These are phyloP conservation scores for Magnaporthiopsis rhizophila DNA, from an alignment of 2,329 filamentous ascomycete genomes.

Conservation along the genomic window DNA sequence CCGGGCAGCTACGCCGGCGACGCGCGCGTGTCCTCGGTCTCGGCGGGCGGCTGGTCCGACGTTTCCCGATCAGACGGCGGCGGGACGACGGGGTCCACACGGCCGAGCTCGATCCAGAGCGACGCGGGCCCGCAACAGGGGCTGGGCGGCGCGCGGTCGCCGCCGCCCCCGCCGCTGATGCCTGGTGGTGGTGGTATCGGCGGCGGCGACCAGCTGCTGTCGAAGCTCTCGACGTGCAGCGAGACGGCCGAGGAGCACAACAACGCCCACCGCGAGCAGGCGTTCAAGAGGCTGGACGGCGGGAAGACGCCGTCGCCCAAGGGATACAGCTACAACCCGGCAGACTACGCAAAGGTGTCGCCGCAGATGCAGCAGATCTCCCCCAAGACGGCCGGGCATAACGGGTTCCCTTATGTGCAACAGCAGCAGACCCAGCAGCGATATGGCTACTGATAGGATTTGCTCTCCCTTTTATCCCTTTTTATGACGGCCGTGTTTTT, in stretches of 20 bases:
- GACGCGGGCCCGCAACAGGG: slow-evolving; percentile 13
- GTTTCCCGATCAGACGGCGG: background rate
- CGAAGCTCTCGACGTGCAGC: slow-evolving; percentile 37
- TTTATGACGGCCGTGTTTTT: background rate
- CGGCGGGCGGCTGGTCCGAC: slow-evolving; percentile 29
- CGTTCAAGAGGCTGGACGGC: slow-evolving; percentile 18
- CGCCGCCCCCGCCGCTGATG: slow-evolving; percentile 17
- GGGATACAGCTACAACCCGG: slow-evolving; percentile 29
- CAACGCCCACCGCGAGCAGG: slow-evolving; percentile 16
- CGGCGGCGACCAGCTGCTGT: slow-evolving; percentile 24
- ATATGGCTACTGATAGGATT: slow-evolving; percentile 2
- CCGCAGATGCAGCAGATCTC: background rate
- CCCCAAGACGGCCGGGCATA: background rate
- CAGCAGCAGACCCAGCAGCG: slow-evolving; percentile 4
- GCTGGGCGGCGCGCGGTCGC: slow-evolving; percentile 27
- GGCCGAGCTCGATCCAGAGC: slow-evolving; percentile 26
- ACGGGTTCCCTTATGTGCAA: background rate
- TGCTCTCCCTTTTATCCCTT: background rate
- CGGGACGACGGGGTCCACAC: slow-evolving; percentile 15
- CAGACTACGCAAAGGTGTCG: slow-evolving; percentile 25
- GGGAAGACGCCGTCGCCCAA: slow-evolving; percentile 7
- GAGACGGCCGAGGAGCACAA: slow-evolving; percentile 39
- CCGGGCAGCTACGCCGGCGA: slow-evolving; percentile 18
- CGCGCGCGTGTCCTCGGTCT: slow-evolving; percentile 12
- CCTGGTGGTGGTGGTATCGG: too few relatives aligned